Conservation (phyloP, 371 early-diverging fungal species). For the Saksenaea oblongispora region DNA sequence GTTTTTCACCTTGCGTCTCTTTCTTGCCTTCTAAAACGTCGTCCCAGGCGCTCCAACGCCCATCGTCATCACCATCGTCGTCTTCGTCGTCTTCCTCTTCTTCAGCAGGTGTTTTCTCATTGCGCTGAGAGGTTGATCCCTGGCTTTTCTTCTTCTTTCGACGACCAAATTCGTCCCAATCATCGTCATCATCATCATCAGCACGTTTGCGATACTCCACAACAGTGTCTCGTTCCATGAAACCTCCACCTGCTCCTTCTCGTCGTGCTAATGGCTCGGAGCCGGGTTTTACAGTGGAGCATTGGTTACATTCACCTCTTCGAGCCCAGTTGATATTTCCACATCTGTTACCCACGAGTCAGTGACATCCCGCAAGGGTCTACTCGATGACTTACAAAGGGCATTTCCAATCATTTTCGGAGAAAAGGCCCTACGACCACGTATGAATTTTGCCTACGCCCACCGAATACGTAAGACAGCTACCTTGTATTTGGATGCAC, state of each 20-base stretch:
- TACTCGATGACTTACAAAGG: constrained; percentile 11
- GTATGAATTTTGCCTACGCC: constrained; percentile 1
- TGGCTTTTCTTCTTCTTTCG: constrained; percentile 22
- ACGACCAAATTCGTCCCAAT: constrained; percentile 37
- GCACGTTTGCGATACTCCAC: constrained; percentile 23
- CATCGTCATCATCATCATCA: constrained; percentile 28
- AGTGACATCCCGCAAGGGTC: background rate
- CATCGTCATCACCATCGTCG: constrained; percentile 32
- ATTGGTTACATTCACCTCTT: constrained; percentile 29
- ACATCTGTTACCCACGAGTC: constrained; percentile 14
- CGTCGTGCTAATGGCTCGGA: constrained; percentile 22
- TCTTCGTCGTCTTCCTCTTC: background rate
- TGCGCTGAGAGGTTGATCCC: background rate
- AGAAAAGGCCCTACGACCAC: constrained; percentile 27
- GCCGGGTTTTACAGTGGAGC: constrained; percentile 30
- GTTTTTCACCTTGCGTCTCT: background rate
- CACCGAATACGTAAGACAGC: background rate
- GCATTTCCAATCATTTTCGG: constrained; percentile 37
- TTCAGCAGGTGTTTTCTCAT: background rate
- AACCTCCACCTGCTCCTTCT: constrained; percentile 39
- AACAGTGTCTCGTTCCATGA: constrained; percentile 30
- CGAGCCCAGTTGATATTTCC: constrained; percentile 39
- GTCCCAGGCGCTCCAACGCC: constrained; percentile 35
- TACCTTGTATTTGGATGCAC: constrained; percentile 23
- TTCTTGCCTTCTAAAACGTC: constrained; percentile 23